Conservation (phyloP, 495 filamentous ascomycete genomes). For the Penicillium samsonianum region DNA sequence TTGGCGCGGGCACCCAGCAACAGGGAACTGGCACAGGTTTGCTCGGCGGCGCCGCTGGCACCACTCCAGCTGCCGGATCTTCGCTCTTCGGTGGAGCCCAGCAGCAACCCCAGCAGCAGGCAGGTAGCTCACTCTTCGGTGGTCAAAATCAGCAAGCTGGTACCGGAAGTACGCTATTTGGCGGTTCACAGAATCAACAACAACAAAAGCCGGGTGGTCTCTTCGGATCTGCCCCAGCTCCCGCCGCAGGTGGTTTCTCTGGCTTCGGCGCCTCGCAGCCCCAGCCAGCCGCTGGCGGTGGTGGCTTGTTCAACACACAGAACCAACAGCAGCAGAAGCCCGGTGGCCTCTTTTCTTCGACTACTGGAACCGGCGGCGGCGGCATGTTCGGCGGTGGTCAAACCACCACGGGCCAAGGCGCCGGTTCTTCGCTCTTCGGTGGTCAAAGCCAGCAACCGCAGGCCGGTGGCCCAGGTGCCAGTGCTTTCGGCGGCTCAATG, state of each 20-base stretch:
- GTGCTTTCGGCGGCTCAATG: conserved; percentile 65
- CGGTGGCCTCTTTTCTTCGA: conserved; percentile 31
- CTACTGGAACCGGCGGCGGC: conserved; percentile 35
- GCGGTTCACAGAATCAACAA: conserved; percentile 39
- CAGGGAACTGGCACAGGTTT: conserved; percentile 38
- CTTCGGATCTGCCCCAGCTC: conserved; percentile 24
- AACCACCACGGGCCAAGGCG: conserved; percentile 35
- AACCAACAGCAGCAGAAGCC: conserved; percentile 40
- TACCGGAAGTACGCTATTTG: conserved; percentile 34
- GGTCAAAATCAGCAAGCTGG: conserved; percentile 34
- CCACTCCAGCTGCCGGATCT: conserved; percentile 29
- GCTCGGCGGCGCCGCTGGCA: conserved; percentile 43
- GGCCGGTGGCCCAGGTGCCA: conserved; percentile 46
- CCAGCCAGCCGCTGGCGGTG: conserved; percentile 24
- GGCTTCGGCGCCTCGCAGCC: conserved; percentile 12
- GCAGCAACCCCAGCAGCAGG: conserved; percentile 43
- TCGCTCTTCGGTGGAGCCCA: conserved; percentile 46
- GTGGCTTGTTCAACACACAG: conserved; percentile 40
- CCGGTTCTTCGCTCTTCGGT: conserved; percentile 62
- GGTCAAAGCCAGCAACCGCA: conserved; percentile 64
- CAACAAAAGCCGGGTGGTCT: conserved; percentile 44
- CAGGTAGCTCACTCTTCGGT: conserved; percentile 47
- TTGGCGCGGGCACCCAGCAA: conserved; percentile 43
- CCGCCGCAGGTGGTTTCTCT: conserved; percentile 9
- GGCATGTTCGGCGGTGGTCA: conserved; percentile 51